Percentiles rank a stretch among this genome's conserved stretches.
Evolutionary conservation across 2,329 filamentous ascomycete genomes (phyloP).

Genomic region (Bipolaris zeicola): DNA sequence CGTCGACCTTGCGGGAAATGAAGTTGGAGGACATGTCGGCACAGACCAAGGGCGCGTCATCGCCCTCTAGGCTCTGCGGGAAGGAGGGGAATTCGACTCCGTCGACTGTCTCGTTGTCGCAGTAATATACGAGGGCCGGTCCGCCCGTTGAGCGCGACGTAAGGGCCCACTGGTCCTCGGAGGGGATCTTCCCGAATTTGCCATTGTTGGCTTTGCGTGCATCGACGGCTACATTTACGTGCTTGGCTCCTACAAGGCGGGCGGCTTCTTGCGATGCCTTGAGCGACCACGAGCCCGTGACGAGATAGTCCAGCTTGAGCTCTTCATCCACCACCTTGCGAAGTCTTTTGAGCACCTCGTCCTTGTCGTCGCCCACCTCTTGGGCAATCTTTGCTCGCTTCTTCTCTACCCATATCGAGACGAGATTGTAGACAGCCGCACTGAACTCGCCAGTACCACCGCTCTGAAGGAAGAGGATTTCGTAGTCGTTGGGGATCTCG

Average conservation of each 20-base stretch:
- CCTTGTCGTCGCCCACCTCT: constrained; percentile 61
- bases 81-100: constrained; percentile 85
- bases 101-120: constrained; percentile 93
- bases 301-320: constrained; percentile 83
- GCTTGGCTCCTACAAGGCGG: constrained; percentile 74
- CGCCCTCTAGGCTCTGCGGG: constrained; percentile 69
- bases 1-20: constrained; percentile 76
- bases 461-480: constrained; percentile 85
- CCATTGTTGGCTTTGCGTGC: constrained; percentile 66
- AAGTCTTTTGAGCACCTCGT: constrained; percentile 64
- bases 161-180: constrained; percentile 76
- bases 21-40: constrained; percentile 97
- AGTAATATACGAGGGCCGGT: constrained; percentile 80
- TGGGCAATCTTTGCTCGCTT: constrained; percentile 65
- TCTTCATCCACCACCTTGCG: constrained; percentile 69
- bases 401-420: constrained; percentile 79
- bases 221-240: constrained; percentile 81
- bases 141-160: constrained; percentile 61
- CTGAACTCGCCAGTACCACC: constrained; percentile 88
- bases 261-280: constrained; percentile 86
- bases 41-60: constrained; percentile 73
- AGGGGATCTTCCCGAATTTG: constrained; percentile 85
- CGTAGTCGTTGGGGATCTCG: constrained; percentile 84
- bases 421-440: constrained; percentile 81
- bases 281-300: constrained; percentile 88